Evolutionary conservation across 2,329 filamentous ascomycete genomes (phyloP).

Genomic region (Sarocladium strictum): DNA sequence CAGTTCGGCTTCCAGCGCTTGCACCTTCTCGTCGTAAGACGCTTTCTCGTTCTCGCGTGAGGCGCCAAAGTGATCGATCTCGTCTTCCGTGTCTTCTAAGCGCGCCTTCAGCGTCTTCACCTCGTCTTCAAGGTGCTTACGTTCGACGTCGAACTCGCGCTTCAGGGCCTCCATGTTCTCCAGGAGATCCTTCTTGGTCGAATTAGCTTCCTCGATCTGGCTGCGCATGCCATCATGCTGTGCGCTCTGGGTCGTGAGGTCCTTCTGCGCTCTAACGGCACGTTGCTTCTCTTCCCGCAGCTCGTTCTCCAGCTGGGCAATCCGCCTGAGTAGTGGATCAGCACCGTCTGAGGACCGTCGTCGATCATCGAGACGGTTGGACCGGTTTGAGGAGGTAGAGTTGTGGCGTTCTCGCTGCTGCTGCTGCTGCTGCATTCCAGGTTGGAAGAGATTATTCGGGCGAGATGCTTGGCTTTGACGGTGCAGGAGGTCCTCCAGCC

Average conservation of each 20-base stretch:
- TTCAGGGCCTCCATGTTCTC: constrained; percentile 92
- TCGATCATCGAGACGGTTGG: constrained; percentile 37
- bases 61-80: constrained; percentile 78
- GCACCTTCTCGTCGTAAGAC: constrained; percentile 61
- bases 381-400: constrained; percentile 42
- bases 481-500: constrained; percentile 87
- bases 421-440: constrained; percentile 35
- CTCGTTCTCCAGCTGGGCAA: constrained; percentile 69
- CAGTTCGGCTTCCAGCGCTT: constrained; percentile 64
- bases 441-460: constrained; percentile 50
- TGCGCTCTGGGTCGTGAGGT: constrained; percentile 52
- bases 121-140: constrained; percentile 76
- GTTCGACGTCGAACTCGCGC: constrained; percentile 78
- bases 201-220: constrained; percentile 78
- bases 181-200: constrained; percentile 88
- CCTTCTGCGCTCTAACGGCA: constrained; percentile 61
- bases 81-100: constrained; percentile 85
- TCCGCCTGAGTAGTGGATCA: constrained; percentile 40
- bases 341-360: constrained; percentile 40
- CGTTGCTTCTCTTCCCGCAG: constrained; percentile 67
- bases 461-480: constrained; percentile 62
- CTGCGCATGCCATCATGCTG: constrained; percentile 57
- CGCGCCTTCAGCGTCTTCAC: constrained; percentile 69
- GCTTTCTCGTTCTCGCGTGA: constrained; percentile 78
- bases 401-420: constrained; percentile 41